Base-by-base conservation (phyloP, 2,329 filamentous ascomycete species). In the Karstenula rhodostoma region DNA sequence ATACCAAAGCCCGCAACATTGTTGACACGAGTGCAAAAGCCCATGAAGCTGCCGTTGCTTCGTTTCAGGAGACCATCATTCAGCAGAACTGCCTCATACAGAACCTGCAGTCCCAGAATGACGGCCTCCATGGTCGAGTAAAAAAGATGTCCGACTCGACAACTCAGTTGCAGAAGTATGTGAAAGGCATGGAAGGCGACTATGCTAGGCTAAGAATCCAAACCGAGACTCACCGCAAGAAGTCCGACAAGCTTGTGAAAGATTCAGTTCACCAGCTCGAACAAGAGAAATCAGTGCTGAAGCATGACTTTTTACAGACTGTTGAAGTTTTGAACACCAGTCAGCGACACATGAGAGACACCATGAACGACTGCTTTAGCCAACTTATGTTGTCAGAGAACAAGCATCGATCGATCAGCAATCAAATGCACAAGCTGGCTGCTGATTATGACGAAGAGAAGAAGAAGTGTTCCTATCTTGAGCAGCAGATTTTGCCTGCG, bases 111-210 rank as follows among this genome's bases (percentile, higher is more conserved):
- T 9, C n/a, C 7, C 58, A 59, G 22, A 52, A 65, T 7, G 32
- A 60, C 3, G 35, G n/a, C 0, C 54, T 66, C 2, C 37, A 62
- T 1, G 43, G 22, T 4, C 46, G 47, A 15, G 4, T 69, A 4
- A 29, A 53, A 5, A 42, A 57, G 8, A 9, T 76, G 3, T 49
- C 56, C 0, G 64, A 67, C 1, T 67, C 62, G 22, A 63, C 66
- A 5, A 69, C 60, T 33, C 66, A 53, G 0, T 62, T 71, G 29
- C 63, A 72, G n/a, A 74, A 66, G 35, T 75, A 62, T 19, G 60
- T 71, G 5, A 51, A 63, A 8, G 74, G 74, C 17, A 57, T 77
- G 17, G 69, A 70, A 22, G 69, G 63, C 12, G 75, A 77, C 51
- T 67, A 71, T 23, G 66, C 67, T 23, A 68, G 63, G 9, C 17